phyloP scores from a whole-genome alignment of 305 asterid genomes.

The Solanum hybrid region DNA sequence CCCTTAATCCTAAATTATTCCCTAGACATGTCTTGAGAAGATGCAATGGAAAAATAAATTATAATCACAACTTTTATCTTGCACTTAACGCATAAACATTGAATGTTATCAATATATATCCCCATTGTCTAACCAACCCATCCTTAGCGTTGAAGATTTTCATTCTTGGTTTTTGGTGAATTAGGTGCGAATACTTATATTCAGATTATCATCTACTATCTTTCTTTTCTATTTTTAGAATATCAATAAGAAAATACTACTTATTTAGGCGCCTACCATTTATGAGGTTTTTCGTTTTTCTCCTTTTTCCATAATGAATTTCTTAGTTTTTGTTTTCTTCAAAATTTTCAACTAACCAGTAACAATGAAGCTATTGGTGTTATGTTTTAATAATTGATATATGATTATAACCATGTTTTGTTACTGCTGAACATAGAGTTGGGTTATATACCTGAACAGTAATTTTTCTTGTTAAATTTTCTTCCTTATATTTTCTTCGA shows the following conservation, averaged over 20 bases:
- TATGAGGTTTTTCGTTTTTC: neutral
- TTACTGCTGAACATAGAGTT: neutral
- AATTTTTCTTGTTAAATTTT: neutral
- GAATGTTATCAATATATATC: too few relatives aligned
- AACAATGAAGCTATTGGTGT: neutral
- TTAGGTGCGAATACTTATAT: neutral
- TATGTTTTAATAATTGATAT: too few relatives aligned
- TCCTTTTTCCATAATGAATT: too few relatives aligned
- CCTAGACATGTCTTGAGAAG: neutral
- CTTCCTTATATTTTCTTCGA: too few relatives aligned
- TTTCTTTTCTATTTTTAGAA: too few relatives aligned
- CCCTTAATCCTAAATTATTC: too few relatives aligned
- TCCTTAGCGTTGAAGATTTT: neutral
- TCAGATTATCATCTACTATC: neutral
- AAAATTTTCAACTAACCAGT: neutral
- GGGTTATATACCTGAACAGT: neutral
- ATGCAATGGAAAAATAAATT: neutral
- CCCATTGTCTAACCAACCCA: too few relatives aligned
- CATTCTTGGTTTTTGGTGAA: neutral
- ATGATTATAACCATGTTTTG: neutral
- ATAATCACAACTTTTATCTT: neutral
- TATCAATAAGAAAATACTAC: too few relatives aligned
- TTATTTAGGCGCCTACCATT: neutral
- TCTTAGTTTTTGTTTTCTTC: too few relatives aligned
- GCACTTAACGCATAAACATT: neutral